Evolutionary conservation across 768 basidiomycete species (phyloP).

Genomic region (Naematelia aurantialba): DNA sequence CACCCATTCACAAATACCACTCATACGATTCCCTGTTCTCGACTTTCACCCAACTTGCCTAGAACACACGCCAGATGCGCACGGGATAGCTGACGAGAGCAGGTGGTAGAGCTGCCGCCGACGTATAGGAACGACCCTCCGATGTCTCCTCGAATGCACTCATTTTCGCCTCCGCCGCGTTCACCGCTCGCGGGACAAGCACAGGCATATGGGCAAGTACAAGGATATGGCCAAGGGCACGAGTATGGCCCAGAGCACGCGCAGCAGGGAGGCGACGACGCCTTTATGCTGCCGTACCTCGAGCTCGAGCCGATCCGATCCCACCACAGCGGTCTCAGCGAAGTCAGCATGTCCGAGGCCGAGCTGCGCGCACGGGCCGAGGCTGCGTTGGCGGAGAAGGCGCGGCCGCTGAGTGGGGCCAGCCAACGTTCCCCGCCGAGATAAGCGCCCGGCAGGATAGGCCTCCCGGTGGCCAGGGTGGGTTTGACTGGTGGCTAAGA

Average conservation of each 20-base stretch:
- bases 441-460: no score
- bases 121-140: conserved; percentile 19
- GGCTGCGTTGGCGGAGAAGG: conserved; percentile 30
- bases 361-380: conserved; percentile 31
- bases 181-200: not conserved
- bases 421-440: not conserved
- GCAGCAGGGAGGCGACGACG: not conserved
- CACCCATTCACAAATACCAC: no score
- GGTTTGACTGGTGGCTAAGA: no score
- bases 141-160: not conserved
- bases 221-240: not conserved
- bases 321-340: not conserved
- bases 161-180: conserved; percentile 6
- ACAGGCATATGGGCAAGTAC: not conserved
- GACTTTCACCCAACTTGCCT: no score
- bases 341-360: conserved; percentile 11
- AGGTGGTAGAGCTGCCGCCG: conserved; percentile 36
- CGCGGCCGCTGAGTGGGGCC: conserved; percentile 9
- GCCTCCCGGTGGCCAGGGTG: no score
- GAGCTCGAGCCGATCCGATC: conserved; percentile 1
- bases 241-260: not conserved
- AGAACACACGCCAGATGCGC: no score
- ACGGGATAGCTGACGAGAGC: not conserved
- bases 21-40: no score
- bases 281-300: conserved; percentile 11